These are phyloP conservation scores for Ceratocystis huliohia DNA, from an alignment of 2,329 filamentous ascomycete species.

Conservation along the genomic window DNA sequence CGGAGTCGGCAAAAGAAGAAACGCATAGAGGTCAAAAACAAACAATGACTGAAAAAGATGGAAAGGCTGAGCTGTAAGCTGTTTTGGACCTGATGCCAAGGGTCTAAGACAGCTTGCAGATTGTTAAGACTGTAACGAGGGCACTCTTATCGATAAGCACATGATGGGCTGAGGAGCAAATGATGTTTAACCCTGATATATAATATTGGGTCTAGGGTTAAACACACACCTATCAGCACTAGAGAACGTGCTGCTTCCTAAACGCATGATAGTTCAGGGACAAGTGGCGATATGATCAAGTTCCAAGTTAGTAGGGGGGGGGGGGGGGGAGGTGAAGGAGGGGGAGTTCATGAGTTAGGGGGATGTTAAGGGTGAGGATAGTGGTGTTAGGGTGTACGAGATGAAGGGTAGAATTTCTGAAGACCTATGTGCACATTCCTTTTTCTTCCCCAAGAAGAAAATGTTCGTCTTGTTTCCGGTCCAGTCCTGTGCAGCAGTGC, in stretches of 20 bases:
- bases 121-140: neutral
- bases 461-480: neutral
- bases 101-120: constrained; percentile 2
- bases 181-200: neutral
- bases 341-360: too few species aligned
- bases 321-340: too few species aligned
- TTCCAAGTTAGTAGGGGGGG: too few species aligned
- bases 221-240: neutral
- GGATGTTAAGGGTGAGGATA: too few species aligned
- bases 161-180: neutral
- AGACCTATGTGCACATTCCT: too few species aligned
- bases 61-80: neutral
- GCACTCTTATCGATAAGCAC: neutral
- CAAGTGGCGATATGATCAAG: neutral
- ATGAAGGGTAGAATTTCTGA: too few species aligned
- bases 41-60: neutral
- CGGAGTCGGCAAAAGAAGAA: constrained; percentile 13
- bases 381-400: too few species aligned
- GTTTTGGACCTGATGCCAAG: neutral
- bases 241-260: neutral
- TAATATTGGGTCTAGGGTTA: neutral
- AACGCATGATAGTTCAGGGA: neutral
- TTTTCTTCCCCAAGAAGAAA: neutral
- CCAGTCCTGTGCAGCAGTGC: neutral
- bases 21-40: constrained; percentile 11